Conservation (phyloP, 2,329 filamentous ascomycete genomes). For the Fusarium brevicatenulatum region DNA sequence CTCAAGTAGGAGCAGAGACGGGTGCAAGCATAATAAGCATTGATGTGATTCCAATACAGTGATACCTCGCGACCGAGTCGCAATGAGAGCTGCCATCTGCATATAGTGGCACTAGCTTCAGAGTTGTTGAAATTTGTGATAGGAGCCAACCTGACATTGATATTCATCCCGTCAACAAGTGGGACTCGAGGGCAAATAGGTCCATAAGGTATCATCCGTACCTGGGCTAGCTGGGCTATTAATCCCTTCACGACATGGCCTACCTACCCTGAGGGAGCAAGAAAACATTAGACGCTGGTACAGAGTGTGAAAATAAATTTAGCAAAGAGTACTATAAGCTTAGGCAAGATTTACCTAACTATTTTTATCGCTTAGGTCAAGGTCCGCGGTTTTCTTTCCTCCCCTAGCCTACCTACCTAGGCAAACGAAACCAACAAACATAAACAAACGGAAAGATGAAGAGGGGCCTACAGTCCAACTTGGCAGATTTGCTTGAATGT, state of each 20-base stretch:
- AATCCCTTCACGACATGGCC: constrained; percentile 7
- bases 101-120: background rate
- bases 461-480: background rate
- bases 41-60: background rate
- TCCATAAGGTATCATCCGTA: background rate
- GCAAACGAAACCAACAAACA: constrained; percentile 26
- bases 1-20: background rate
- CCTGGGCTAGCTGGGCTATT: too few species aligned
- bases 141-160: constrained; percentile 7
- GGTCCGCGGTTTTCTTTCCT: too few species aligned
- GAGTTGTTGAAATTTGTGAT: constrained; percentile 6
- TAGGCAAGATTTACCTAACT: too few species aligned
- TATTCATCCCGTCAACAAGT: background rate
- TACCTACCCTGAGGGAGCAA: too few species aligned
- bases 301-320: too few species aligned
- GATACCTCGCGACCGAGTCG: background rate
- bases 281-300: too few species aligned
- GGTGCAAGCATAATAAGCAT: background rate
- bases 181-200: background rate
- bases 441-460: background rate
- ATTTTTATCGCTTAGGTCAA: too few species aligned
- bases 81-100: background rate
- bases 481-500: background rate
- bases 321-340: too few species aligned
- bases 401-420: too few species aligned